Evolutionary conservation across 495 filamentous ascomycete genomes (phyloP).

Genomic region (Rhypophila decipiens): DNA sequence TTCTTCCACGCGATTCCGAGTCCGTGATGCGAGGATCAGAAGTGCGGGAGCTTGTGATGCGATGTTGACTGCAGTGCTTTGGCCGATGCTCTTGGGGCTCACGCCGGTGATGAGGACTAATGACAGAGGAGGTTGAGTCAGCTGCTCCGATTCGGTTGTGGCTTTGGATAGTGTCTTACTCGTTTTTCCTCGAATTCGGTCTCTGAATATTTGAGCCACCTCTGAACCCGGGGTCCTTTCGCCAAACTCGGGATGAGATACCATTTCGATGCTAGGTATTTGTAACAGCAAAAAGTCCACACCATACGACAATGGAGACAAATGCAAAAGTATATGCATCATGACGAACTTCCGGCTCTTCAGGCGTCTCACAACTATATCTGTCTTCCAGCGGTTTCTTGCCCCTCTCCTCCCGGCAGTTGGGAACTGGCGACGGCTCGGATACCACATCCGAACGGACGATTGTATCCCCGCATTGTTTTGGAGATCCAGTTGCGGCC

Average conservation of each 20-base stretch:
- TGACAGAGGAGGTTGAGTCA: background rate
- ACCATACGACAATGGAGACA: background rate
- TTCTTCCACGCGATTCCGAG: conserved; percentile 40
- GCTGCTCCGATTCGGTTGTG: background rate
- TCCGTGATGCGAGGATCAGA: conserved; percentile 51
- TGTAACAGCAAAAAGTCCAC: background rate
- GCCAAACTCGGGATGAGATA: conserved; percentile 37
- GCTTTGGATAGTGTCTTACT: conserved; percentile 17
- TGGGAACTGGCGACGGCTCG: too few relatives aligned
- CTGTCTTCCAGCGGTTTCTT: too few relatives aligned
- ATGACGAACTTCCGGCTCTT: too few relatives aligned
- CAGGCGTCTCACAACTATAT: too few relatives aligned
- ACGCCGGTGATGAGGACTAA: conserved; percentile 47
- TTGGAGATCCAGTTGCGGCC: too few relatives aligned
- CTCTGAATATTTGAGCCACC: conserved; percentile 36
- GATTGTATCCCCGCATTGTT: too few relatives aligned
- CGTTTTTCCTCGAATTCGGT: conserved; percentile 31
- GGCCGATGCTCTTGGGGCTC: conserved; percentile 47
- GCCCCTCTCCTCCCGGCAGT: too few relatives aligned
- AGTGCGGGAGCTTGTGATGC: conserved; percentile 45
- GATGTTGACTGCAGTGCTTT: conserved; percentile 44
- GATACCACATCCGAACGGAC: too few relatives aligned
- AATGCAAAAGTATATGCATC: too few relatives aligned
- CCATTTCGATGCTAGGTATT: conserved; percentile 16
- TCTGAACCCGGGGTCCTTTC: conserved; percentile 36